phyloP scores from a whole-genome alignment of 345 rosid genomes.

The Trapa bicornis region DNA sequence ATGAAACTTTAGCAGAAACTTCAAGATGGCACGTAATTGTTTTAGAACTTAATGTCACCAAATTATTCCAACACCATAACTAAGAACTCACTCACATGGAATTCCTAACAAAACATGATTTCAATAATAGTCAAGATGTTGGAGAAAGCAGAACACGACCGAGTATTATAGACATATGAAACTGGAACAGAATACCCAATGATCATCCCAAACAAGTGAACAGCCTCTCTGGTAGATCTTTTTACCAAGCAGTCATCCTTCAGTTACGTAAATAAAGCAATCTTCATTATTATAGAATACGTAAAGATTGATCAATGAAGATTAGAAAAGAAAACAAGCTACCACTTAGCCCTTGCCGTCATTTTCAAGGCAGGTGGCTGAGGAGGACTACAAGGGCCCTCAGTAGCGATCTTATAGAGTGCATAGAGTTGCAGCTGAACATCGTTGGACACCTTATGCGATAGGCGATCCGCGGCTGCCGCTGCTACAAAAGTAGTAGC shows the following conservation, averaged over 20 bases:
- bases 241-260: background rate
- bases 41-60: background rate
- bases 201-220: no score
- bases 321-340: background rate
- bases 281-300: background rate
- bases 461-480: constrained; percentile 53
- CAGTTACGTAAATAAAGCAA: background rate
- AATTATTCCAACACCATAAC: no score
- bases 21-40: background rate
- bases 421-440: constrained; percentile 80
- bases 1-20: no score
- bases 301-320: background rate
- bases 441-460: constrained; percentile 48
- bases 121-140: no score
- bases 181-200: no score
- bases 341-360: constrained; percentile 96
- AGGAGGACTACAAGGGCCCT: constrained; percentile 76
- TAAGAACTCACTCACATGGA: no score
- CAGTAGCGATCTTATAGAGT: constrained; percentile 76
- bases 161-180: no score
- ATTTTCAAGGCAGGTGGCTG: constrained; percentile 87
- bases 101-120: no score
- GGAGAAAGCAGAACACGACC: no score
- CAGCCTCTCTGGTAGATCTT: no score
- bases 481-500: constrained; percentile 76